Evolutionary conservation across 2,329 filamentous ascomycete species (phyloP).

Genomic region (Talaromyces sp.): DNA sequence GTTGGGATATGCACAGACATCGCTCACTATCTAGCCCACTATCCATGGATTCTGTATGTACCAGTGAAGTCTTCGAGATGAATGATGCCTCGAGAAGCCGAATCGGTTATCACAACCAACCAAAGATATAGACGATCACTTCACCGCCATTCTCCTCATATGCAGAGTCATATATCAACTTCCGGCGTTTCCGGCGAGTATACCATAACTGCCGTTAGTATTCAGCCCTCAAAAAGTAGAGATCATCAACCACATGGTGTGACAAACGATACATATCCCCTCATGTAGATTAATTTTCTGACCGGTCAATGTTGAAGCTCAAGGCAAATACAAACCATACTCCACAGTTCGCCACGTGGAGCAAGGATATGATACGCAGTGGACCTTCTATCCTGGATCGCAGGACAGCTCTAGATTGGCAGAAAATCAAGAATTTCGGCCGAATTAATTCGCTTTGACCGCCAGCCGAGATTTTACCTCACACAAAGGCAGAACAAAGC

Average conservation of each 20-base stretch:
- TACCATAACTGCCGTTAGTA: background rate
- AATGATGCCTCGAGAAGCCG: background rate
- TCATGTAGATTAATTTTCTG: background rate
- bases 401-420: background rate
- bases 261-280: background rate
- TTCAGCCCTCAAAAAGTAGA: background rate
- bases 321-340: background rate
- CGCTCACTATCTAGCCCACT: background rate
- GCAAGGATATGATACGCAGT: background rate
- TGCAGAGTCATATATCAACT: background rate
- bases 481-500: background rate
- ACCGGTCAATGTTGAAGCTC: background rate
- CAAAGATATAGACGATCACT: background rate
- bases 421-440: background rate
- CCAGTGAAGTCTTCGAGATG: background rate
- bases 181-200: background rate
- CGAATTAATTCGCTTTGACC: background rate
- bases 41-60: background rate
- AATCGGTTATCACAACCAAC: background rate
- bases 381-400: background rate
- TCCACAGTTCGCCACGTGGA: slow-evolving; percentile 13
- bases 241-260: slow-evolving; percentile 10
- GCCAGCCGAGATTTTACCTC: background rate
- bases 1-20: background rate
- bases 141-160: slow-evolving; percentile 6